Base-by-base conservation (phyloP, 2,329 filamentous ascomycete species). In the Aspergillus candidus region DNA sequence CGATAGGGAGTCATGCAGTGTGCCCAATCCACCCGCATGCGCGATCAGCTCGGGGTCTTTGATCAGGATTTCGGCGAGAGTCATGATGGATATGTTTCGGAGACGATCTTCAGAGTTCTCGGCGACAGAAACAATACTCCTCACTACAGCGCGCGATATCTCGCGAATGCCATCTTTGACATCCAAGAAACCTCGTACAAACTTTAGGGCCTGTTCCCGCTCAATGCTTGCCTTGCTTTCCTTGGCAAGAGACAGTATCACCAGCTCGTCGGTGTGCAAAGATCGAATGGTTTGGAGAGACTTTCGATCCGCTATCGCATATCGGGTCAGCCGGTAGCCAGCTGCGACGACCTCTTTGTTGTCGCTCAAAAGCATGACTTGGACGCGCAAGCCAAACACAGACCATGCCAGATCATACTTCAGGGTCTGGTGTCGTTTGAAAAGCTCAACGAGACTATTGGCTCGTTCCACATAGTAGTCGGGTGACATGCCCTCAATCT, bases 361-460 rank as follows among this genome's bases (percentile, higher is more conserved):
- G 55, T 96, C 91, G 61, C 91, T 96, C 44, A 98, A 73, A 15
- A 98, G 82, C 88, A 98, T 94, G 55, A 88, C 83, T 68, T 98
- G 93, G 73, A 97, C 90, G 35, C 93, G 80, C 38, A 94, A 70
- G 2, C 94, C 93, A 67, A 98, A 98, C 1, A 94, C 83, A 4
- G 89, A 86, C 93, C 93, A 98, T 1, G 88, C 90, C 38, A 98
- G 72, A 66, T 98, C 94, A 64, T 97, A 96, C 62, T 98, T 98
- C 45, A 98, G 76, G 1, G 88, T 91, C 1, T 89, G 88, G 66
- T 97, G 82, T 41, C 88, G 79, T 65, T 91, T 95, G 70, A 98
- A 94, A n/a, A 98, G 75, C 50, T 94, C 87, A n/a, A 97, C 93
- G 7, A 98, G 75, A 52, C 81, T 86, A 62, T 98, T 98, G 18